Percentiles rank a stretch among this genome's conserved stretches.
Conservation (phyloP, 306 rosid genomes). For the Cercis canadensis region DNA sequence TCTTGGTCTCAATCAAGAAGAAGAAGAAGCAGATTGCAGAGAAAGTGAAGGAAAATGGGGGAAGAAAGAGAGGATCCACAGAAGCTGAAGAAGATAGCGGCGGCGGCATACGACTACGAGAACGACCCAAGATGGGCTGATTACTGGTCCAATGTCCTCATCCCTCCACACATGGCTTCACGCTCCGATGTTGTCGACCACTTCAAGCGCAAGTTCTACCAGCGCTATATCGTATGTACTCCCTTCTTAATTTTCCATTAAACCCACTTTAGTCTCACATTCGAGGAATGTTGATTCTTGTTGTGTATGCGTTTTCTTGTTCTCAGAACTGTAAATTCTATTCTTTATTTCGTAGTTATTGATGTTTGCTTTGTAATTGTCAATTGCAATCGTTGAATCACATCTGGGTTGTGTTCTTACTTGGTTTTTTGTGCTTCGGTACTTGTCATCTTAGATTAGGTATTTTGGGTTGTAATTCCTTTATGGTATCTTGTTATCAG, state of each 20-base stretch:
- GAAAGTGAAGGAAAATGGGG: constrained; percentile 49
- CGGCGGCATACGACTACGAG: constrained; percentile 88
- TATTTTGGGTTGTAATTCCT: not conserved
- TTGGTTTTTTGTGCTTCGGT: not conserved
- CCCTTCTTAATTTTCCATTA: not conserved
- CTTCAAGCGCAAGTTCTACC: constrained; percentile 93
- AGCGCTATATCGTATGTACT: constrained; percentile 69
- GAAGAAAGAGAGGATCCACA: constrained; percentile 80
- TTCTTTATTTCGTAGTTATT: not conserved
- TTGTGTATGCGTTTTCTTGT: not conserved
- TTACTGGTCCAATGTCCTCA: constrained; percentile 92
- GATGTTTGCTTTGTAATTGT: not conserved
- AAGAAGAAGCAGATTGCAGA: not conserved
- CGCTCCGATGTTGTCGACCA: constrained; percentile 74
- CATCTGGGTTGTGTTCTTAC: constrained; percentile 1
- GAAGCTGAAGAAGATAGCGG: constrained; percentile 74
- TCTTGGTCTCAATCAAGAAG: too few species aligned
- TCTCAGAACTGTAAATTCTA: not conserved
- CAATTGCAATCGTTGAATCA: not conserved
- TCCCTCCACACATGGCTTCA: constrained; percentile 80
- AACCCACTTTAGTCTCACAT: not conserved
- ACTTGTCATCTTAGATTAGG: not conserved
- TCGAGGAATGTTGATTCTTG: not conserved
- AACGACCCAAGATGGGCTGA: constrained; percentile 84
- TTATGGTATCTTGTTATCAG: too few species aligned